A percentile compares a stretch with the other conserved stretches of the same genome.
Conservation (phyloP, 129 eudicot genomes). For the Escallonia herrerae region DNA sequence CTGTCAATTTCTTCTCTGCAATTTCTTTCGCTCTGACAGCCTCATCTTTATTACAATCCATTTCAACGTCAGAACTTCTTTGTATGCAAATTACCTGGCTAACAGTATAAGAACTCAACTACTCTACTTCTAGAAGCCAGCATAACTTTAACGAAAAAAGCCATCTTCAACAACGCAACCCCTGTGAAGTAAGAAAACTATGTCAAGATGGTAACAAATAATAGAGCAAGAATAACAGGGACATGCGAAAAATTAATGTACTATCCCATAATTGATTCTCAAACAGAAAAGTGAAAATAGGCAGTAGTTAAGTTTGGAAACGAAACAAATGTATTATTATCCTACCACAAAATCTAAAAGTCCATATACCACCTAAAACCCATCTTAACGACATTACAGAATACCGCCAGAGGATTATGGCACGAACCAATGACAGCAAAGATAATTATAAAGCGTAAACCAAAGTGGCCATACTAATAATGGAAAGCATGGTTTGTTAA, state of each 20-base stretch:
- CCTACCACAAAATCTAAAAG: too few species aligned
- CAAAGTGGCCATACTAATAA: too few species aligned
- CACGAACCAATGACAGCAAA: too few species aligned
- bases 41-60: conserved; percentile 74
- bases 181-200: not conserved
- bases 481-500: too few species aligned
- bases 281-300: not conserved
- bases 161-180: conserved; percentile 15
- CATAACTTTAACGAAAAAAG: not conserved
- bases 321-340: too few species aligned
- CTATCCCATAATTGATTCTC: not conserved
- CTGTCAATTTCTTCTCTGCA: conserved; percentile 50
- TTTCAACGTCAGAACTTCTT: conserved; percentile 18
- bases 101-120: conserved; percentile 1
- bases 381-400: too few species aligned
- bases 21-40: conserved; percentile 51
- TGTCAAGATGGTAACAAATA: not conserved
- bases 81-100: conserved; percentile 7
- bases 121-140: not conserved
- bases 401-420: too few species aligned
- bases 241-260: not conserved
- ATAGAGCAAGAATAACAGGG: not conserved
- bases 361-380: too few species aligned
- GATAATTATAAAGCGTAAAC: too few species aligned
- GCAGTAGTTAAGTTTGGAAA: too few species aligned